Evolutionary conservation across 257 asterid genomes (phyloP), one percentile per base, ranked within the genome.

Genomic region (Plantago major): DNA sequence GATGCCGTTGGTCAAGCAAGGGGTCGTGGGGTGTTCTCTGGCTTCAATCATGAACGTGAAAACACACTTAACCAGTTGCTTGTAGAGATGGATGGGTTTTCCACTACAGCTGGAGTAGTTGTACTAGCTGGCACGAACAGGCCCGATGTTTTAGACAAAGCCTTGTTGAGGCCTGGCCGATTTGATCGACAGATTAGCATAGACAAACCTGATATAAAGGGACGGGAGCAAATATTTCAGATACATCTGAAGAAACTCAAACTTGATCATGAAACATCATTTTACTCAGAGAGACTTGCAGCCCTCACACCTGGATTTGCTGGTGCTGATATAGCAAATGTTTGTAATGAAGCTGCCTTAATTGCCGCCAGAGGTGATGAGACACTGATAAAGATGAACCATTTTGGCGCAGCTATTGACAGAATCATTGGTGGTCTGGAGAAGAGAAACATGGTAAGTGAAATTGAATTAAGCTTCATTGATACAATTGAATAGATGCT

Each of bases 231-330:
- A 79, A 91, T 91, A 75, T 88, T 90, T 67, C 73, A 50, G 49
- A 74, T 91, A 69, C 85, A 91, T 71, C 67, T 90, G 64, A 79
- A 74, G 10, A 84, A 85, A 81, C 61, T 90, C 76, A 91, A 84
- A 78, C 94, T 91, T 61, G 98, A 88, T 69, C 75, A 76, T n/a
- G 84, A 85, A 58, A 78, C 94, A 9, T 69, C 91, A 1, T 88
- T 46, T 69, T 87, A 85, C 73, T 90, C 97, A 11, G 84, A 80
- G 68, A 80, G 96, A 76, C 94, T 91, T 66, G 94, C 95, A 44
- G 96, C 98, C 54, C 82, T 90, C 47, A 90, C 98, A 43, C 98
- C 98, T 40, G 98, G 98, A 47, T 85, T 90, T 78, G 89, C 98
- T 44, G 98, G 98, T 40, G 98, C 98, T 12, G 98, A 91, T 76